These are phyloP conservation scores for Phytophthora cryptogea DNA, from an alignment of 352 stramenopile species.

Conservation along the genomic window DNA sequence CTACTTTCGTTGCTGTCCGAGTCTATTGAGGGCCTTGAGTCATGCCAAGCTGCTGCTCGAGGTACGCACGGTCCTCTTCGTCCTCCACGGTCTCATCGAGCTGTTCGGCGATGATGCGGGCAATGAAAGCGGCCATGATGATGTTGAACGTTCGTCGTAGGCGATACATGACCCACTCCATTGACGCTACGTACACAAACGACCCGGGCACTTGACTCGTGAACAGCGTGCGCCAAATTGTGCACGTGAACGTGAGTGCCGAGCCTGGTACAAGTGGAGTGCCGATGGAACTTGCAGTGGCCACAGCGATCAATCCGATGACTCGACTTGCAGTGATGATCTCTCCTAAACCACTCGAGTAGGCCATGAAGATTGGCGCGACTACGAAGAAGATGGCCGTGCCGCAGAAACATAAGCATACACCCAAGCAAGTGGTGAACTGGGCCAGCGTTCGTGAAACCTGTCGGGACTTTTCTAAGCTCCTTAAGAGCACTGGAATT, in stretches of 20 bases:
- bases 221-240: constrained; percentile 61
- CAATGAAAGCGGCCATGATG: constrained; percentile 66
- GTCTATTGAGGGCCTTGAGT: constrained; percentile 18
- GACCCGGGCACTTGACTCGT: constrained; percentile 37
- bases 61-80: constrained; percentile 58
- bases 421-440: constrained; percentile 57
- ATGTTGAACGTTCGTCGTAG: constrained; percentile 67
- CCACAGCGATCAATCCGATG: constrained; percentile 49
- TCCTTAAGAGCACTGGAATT: constrained; percentile 65
- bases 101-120: constrained; percentile 70
- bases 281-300: constrained; percentile 57
- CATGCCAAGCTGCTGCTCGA: constrained; percentile 46
- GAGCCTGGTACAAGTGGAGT: constrained; percentile 40
- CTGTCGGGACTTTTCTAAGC: constrained; percentile 61
- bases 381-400: constrained; percentile 58
- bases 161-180: constrained; percentile 63
- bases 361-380: constrained; percentile 64
- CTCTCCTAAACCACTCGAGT: constrained; percentile 48
- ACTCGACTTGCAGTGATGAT: constrained; percentile 46
- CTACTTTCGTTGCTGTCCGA: not conserved
- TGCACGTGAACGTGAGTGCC: constrained; percentile 55
- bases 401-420: constrained; percentile 55
- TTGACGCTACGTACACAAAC: constrained; percentile 46
- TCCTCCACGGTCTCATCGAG: constrained; percentile 74
- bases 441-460: constrained; percentile 69